Base-by-base conservation (phyloP, 192 early-diverging fungal species). In the Gryganskiella cystojenkinii region DNA sequence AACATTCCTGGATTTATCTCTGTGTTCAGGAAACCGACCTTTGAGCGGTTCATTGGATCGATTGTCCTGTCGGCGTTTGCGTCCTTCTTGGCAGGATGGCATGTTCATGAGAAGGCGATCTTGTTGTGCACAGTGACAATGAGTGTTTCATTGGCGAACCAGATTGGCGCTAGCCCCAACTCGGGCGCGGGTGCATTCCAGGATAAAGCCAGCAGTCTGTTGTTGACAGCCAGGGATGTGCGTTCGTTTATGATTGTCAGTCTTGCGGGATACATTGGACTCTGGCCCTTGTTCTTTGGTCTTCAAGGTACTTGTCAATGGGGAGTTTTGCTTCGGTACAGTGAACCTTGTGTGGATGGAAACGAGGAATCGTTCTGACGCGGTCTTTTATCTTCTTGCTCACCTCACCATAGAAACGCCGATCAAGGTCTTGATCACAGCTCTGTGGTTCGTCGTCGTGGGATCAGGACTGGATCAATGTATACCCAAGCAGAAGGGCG, bases 81-180 rank as follows among this genome's bases (percentile, higher is more conserved):
- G 7, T 95, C 95, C 25, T 99, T 93, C 76, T 70, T 97, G 68
- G 98, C 97, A 81, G 95, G 96, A 37, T 99, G 96, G 96, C 97
- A 99, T 82, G 97, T 99, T 19, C 97, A 99, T 64, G 97, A 99
- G 65, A 99, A 99, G 79, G 97, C 97, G 0, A 89, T 96, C 15
- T 82, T 99, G 61, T 62, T 97, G 61, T 86, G 95, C 27, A 78
- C 74, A 9, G 67, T 78, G 22, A 78, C 74, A 0, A 78, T 78
- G 74, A 78, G 63, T 72, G 62, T 83, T 60, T 53, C 87, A 80
- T 44, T 68, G 81, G 80, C 78, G 61, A 56, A 68, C 78, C 58
- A 71, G 81, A 49, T 65, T 61, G 55, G 79, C 45, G 25, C 65
- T 4, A 60, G 54, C 44, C 67, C 74, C 31, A 64, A 62, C 47